Conservation (phyloP, 345 rosid genomes). For the Excoecaria agallocha region DNA sequence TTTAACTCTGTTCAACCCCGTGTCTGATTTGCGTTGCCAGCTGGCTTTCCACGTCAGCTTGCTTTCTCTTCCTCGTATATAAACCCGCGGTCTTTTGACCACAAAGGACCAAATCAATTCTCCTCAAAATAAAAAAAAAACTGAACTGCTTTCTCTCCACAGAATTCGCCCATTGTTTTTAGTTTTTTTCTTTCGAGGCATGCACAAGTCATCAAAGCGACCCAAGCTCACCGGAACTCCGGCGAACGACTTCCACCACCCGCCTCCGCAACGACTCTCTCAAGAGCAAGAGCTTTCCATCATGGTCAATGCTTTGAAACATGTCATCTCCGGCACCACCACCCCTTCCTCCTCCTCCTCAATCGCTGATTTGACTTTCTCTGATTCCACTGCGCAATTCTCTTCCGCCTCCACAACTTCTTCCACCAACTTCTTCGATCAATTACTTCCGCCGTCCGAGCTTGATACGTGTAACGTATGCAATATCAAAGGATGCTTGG, state of each 20-base stretch:
- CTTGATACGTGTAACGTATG: constrained; percentile 62
- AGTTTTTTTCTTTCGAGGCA: neutral
- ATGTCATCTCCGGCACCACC: constrained; percentile 35
- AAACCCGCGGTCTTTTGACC: neutral
- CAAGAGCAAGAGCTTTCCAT: constrained; percentile 58
- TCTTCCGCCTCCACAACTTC: neutral
- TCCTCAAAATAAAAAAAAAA: neutral
- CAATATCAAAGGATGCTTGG: constrained; percentile 61
- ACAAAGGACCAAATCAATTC: neutral
- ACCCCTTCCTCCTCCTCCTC: neutral
- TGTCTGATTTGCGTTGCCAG: constrained; percentile 2
- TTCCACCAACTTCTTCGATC: neutral
- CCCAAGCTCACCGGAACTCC: constrained; percentile 23
- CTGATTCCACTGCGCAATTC: neutral
- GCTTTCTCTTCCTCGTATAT: neutral
- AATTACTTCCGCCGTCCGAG: constrained; percentile 25
- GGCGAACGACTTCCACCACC: constrained; percentile 2
- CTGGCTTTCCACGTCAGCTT: neutral
- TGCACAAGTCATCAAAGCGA: constrained; percentile 39
- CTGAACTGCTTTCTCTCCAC: no score
- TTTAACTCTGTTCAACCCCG: neutral
- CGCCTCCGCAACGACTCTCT: constrained; percentile 28
- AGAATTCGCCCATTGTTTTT: neutral
- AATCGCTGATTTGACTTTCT: neutral
- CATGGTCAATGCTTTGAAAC: constrained; percentile 55